Evolutionary conservation across 176 grass and related monocot species (phyloP).

Genomic region (Triticum aestivum): IWGSC_CS_RefSeq_v2.1 NC_057803.1:148780986-148781485

Average conservation of each 20-base stretch:
- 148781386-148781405: constrained; percentile 61
- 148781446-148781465: constrained; percentile 50
- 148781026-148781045: constrained; percentile 64
- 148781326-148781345: constrained; percentile 41
- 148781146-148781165: constrained; percentile 51
- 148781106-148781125: constrained; percentile 48
- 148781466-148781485: constrained; percentile 83
- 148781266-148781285: constrained; percentile 49
- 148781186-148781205: constrained; percentile 49
- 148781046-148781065: constrained; percentile 63
- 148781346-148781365: constrained; percentile 56
- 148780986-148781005: constrained; percentile 69
- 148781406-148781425: constrained; percentile 58
- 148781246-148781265: constrained; percentile 46
- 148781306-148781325: constrained; percentile 65
- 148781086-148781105: constrained; percentile 70
- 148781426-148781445: constrained; percentile 57
- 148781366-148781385: constrained; percentile 79
- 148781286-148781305: constrained; percentile 42
- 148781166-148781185: constrained; percentile 58
- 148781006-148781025: constrained; percentile 71
- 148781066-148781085: constrained; percentile 75
- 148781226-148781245: constrained; percentile 60
- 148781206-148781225: constrained; percentile 29
- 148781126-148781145: constrained; percentile 9